Conservation (phyloP, 1,284 basidiomycete genomes). For the Leccinum pachyderme region DNA sequence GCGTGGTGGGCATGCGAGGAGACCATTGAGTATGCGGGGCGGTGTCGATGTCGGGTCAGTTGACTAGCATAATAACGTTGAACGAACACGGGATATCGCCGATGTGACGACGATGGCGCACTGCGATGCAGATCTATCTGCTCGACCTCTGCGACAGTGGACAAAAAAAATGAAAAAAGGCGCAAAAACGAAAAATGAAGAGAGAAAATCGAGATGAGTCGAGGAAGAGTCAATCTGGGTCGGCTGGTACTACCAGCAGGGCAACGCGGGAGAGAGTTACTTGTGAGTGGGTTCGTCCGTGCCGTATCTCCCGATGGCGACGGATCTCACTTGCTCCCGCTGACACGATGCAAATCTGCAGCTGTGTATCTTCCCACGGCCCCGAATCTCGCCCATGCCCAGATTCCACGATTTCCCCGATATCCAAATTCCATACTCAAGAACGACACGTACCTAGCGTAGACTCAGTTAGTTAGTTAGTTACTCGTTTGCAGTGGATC, state of each 20-base stretch:
- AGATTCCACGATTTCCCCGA: conserved; percentile 28
- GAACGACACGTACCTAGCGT: neutral
- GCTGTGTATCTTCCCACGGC: conserved; percentile 29
- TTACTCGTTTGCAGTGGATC: neutral
- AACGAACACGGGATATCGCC: conserved; percentile 20
- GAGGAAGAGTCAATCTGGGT: neutral
- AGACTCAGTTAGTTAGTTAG: too few species aligned
- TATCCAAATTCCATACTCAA: neutral
- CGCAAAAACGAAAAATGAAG: conserved; percentile 8
- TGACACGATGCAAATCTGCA: conserved; percentile 35
- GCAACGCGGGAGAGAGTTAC: too few species aligned
- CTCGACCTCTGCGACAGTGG: neutral
- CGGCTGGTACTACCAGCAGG: too few species aligned
- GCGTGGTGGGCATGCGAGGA: conserved; percentile 29
- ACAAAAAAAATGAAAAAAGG: conserved; percentile 9
- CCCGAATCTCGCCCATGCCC: conserved; percentile 15
- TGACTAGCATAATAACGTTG: conserved; percentile 16
- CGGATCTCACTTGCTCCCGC: conserved; percentile 45
- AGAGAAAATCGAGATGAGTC: neutral
- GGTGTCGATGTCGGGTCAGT: conserved; percentile 8
- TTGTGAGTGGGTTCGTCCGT: conserved; percentile 25
- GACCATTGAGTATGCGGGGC: conserved; percentile 17
- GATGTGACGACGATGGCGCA: conserved; percentile 17
- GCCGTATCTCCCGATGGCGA: conserved; percentile 54
- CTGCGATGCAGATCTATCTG: conserved; percentile 23